Conservation (phyloP, 73 alveolate species). For the Paramecium octaurelia region DNA sequence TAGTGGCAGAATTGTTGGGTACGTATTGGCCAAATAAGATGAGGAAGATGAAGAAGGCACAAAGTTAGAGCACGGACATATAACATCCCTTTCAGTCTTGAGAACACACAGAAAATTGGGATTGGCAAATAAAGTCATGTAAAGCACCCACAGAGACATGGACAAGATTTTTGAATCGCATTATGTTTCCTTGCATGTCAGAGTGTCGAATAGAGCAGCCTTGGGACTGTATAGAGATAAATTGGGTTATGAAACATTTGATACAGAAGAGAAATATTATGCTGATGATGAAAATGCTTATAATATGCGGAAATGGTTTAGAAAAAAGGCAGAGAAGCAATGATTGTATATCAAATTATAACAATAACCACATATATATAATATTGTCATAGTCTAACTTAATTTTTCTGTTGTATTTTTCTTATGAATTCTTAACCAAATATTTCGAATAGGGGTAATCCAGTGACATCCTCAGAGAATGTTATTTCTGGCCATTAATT, state of each 20-base stretch:
- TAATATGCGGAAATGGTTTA: constrained; percentile 91
- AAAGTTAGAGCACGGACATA: constrained; percentile 85
- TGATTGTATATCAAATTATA: neutral
- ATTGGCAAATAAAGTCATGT: constrained; percentile 92
- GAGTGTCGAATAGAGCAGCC: constrained; percentile 95
- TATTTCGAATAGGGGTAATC: neutral
- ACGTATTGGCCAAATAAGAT: constrained; percentile 75
- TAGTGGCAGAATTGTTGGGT: constrained; percentile 91
- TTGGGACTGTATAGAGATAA: constrained; percentile 81
- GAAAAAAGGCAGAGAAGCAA: neutral
- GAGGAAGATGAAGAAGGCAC: constrained; percentile 78
- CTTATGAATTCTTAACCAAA: neutral
- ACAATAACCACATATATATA: neutral
- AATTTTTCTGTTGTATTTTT: neutral
- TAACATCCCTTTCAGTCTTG: constrained; percentile 91
- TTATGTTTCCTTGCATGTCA: constrained; percentile 88
- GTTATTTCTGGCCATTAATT: constrained; percentile 35
- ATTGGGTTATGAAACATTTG: constrained; percentile 80
- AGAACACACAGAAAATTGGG: constrained; percentile 95
- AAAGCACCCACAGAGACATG: constrained; percentile 85
- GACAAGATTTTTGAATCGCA: constrained; percentile 82
- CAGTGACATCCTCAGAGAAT: neutral
- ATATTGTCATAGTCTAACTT: neutral
- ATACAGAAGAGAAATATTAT: constrained; percentile 82
- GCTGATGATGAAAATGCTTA: constrained; percentile 98